Evolutionary conservation across 257 asterid genomes (phyloP).

Genomic region (Solanum chiquidenum): DNA sequence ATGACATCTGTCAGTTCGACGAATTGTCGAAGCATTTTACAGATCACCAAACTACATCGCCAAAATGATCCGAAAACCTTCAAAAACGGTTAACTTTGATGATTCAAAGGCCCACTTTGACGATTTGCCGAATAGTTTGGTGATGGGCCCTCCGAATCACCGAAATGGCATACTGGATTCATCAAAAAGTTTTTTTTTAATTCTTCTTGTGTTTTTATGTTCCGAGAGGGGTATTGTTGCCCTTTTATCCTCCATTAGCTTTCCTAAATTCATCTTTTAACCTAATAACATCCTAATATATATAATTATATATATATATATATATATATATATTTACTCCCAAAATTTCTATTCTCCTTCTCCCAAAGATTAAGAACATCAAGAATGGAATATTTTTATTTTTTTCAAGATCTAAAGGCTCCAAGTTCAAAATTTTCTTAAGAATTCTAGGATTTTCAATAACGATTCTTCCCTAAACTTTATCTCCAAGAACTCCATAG

Average conservation of each 20-base stretch:
- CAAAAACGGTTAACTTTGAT: neutral
- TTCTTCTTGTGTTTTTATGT: neutral
- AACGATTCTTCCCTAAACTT: too few relatives aligned
- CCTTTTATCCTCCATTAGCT: neutral
- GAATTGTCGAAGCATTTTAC: too few relatives aligned
- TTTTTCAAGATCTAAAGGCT: neutral
- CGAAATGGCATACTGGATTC: neutral
- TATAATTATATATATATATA: too few relatives aligned
- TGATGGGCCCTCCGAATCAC: neutral
- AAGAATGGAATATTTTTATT: neutral
- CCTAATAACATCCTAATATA: neutral
- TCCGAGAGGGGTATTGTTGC: neutral
- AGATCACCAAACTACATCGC: too few relatives aligned
- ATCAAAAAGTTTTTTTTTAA: too few relatives aligned
- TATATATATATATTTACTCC: neutral
- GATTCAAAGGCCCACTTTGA: neutral
- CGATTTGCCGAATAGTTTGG: neutral
- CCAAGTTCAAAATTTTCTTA: neutral
- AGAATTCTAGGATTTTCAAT: too few relatives aligned
- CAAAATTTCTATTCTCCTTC: neutral
- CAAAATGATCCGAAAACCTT: neutral
- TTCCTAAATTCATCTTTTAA: neutral
- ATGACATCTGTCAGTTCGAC: neutral
- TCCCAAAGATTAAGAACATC: neutral
- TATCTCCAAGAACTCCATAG: neutral